Conservation (phyloP, 352 stramenopile species). For the Globisporangium yorkense region DNA sequence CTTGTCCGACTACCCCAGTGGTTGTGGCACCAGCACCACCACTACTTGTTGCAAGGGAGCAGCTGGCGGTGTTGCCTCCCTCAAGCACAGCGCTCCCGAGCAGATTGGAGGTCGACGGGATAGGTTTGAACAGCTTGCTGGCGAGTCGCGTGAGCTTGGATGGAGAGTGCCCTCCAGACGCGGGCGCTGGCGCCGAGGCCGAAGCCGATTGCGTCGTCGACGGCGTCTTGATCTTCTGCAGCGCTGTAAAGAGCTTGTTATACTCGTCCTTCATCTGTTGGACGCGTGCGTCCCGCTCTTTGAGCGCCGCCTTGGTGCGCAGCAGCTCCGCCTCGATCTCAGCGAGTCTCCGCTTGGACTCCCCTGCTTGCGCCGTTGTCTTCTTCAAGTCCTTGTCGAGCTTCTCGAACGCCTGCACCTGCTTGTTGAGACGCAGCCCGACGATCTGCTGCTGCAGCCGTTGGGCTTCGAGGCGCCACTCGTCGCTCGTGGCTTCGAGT, state of each 20-base stretch:
- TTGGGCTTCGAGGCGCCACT: constrained; percentile 31
- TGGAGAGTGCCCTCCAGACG: background rate
- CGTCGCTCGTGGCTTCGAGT: constrained; percentile 32
- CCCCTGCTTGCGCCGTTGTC: constrained; percentile 20
- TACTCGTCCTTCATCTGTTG: constrained; percentile 70
- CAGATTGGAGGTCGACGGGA: constrained; percentile 2
- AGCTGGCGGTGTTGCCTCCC: background rate
- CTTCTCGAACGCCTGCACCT: constrained; percentile 36
- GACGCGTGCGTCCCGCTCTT: constrained; percentile 44
- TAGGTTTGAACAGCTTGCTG: constrained; percentile 3
- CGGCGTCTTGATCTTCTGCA: constrained; percentile 60
- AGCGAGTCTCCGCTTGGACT: constrained; percentile 18
- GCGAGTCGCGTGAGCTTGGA: constrained; percentile 3
- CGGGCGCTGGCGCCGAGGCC: background rate
- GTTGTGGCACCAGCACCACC: background rate
- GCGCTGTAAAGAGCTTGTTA: constrained; percentile 53
- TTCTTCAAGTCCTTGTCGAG: constrained; percentile 50
- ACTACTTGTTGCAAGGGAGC: background rate
- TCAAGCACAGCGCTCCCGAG: background rate
- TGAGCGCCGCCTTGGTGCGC: constrained; percentile 37
- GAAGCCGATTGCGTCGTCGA: background rate
- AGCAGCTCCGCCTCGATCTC: constrained; percentile 50
- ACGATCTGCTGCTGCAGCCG: constrained; percentile 51
- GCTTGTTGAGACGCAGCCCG: constrained; percentile 39
- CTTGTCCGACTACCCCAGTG: background rate